Percentiles rank a stretch among this genome's conserved stretches.
These are phyloP conservation scores for Leccinum fallax DNA, from an alignment of 1,284 basidiomycete genomes.

Conservation along the genomic window DNA sequence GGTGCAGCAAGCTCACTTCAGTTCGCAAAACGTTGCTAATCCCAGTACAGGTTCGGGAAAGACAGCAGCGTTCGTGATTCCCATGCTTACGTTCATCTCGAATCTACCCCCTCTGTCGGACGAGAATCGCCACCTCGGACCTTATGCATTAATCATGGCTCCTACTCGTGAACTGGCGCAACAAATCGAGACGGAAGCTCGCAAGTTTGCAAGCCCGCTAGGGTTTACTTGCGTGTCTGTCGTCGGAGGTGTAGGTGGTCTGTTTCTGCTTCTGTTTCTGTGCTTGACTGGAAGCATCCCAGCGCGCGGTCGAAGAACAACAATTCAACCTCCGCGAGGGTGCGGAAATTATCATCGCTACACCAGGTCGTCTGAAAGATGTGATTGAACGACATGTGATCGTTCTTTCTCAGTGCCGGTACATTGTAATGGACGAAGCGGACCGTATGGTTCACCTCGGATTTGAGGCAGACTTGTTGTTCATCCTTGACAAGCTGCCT, in stretches of 20 bases:
- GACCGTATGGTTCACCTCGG: slow-evolving; percentile 99
- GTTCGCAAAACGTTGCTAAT: slow-evolving; percentile 10
- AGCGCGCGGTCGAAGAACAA: slow-evolving; percentile 93
- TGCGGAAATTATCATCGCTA: slow-evolving; percentile 98
- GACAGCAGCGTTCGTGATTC: slow-evolving; percentile 99
- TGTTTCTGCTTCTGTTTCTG: slow-evolving; percentile 2
- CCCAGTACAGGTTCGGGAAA: slow-evolving; percentile 87
- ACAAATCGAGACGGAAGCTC: slow-evolving; percentile 93
- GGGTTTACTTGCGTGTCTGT: slow-evolving; percentile 96
- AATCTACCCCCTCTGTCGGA: slow-evolving; percentile 85
- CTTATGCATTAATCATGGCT: slow-evolving; percentile 91
- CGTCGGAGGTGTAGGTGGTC: slow-evolving; percentile 83
- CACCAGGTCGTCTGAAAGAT: slow-evolving; percentile 96
- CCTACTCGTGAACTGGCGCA: slow-evolving; percentile 98
- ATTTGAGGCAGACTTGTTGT: slow-evolving; percentile 93
- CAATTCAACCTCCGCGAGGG: slow-evolving; percentile 95
- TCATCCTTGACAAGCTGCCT: slow-evolving; percentile 93
- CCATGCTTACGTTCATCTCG: slow-evolving; percentile 94
- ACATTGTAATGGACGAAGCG: slow-evolving; percentile 99
- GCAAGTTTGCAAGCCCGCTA: slow-evolving; percentile 86
- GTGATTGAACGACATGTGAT: slow-evolving; percentile 95
- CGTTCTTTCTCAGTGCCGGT: slow-evolving; percentile 94
- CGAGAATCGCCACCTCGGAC: slow-evolving; percentile 90
- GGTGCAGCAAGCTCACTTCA: slow-evolving; percentile 47
- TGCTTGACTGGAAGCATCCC: slow-evolving; percentile 16